A percentile compares a stretch with the other conserved stretches of the same genome.
phyloP scores from a whole-genome alignment of 352 stramenopile genomes.

The Elongisporangium undulatum region DNA sequence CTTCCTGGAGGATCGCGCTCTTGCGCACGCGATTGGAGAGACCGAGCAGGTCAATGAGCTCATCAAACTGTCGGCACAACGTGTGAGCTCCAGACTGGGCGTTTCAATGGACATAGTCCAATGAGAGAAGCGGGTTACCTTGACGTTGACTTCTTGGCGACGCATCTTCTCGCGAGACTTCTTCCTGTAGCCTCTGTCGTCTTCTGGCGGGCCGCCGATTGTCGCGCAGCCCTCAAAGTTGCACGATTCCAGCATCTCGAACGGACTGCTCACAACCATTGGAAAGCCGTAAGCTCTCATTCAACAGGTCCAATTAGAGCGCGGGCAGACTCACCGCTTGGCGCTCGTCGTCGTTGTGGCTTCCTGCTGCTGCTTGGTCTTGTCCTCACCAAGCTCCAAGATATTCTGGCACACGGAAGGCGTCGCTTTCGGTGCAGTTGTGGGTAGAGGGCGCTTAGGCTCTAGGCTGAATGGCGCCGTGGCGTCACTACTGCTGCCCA shows the following conservation, averaged over 20 bases:
- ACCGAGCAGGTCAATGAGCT: constrained; percentile 60
- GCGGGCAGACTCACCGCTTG: constrained; percentile 35
- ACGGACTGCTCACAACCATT: constrained; percentile 15
- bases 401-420: constrained; percentile 30
- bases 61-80: constrained; percentile 69
- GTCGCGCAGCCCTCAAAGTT: constrained; percentile 44
- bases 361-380: constrained; percentile 16
- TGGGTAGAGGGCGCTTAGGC: constrained; percentile 14
- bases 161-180: constrained; percentile 78
- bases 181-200: constrained; percentile 62
- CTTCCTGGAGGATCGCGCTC: constrained; percentile 68
- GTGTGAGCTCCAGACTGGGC: no score
- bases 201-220: constrained; percentile 34
- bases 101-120: background rate
- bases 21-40: constrained; percentile 73
- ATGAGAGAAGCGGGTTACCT: constrained; percentile 26
- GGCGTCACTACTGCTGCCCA: constrained; percentile 8
- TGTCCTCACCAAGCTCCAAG: constrained; percentile 23
- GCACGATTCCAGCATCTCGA: constrained; percentile 38
- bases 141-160: constrained; percentile 76
- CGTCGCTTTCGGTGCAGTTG: constrained; percentile 3
- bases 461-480: constrained; percentile 35
- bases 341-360: constrained; percentile 5
- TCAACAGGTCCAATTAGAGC: no score
- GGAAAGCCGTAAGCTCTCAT: constrained; percentile 2